Base-by-base conservation (phyloP, 495 filamentous ascomycete species). In the Amphirosellinia nigrospora region DNA sequence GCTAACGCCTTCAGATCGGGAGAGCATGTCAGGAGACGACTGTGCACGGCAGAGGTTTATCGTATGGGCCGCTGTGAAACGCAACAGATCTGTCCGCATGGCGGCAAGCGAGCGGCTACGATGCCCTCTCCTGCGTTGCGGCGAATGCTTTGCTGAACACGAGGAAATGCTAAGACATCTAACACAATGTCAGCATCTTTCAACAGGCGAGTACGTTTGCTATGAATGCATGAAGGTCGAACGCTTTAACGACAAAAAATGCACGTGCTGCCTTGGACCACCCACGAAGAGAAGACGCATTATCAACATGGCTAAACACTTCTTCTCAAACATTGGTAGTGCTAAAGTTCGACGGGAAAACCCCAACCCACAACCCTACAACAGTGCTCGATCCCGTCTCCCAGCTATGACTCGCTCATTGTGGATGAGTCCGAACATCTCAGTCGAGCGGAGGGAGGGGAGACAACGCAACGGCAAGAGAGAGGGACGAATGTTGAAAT, bases 41-140 rank as follows among this genome's bases (percentile, higher is more conserved):
- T 86, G 84, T 71, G 82, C 82, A 6, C 73, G 77, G 34, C 78
- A 84, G 65, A 74, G 83, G 38, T 86, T 85, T 71, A 83, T 84
- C 70, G 82, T 83, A 66, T 86, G 83, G 83, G 81, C 82, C 46
- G 83, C 83, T 50, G 78, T 84, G 52, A 84, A 84, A 70, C 82
- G 83, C 73, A 86, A 85, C 70, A 79, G 76, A 43, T 81, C 77
- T n/a, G 60, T 66, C 59, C 79, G 77, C 68, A 84, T 83, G 76
- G 77, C 74, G 36, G 64, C 75, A 6, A 75, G 76, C 70, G 81
- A 86, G 61, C 76, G 76, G 59, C 72, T 82, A 23, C 77, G 79
- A 68, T 86, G 82, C 68, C 84, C 84, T 62, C 73, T 85, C 45
- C 70, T 82, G 53, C 74, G 75, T 39, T 85, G 83, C 66, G 77